phyloP scores from a whole-genome alignment of 164 flowering plant species.

The Protea cynaroides region DNA sequence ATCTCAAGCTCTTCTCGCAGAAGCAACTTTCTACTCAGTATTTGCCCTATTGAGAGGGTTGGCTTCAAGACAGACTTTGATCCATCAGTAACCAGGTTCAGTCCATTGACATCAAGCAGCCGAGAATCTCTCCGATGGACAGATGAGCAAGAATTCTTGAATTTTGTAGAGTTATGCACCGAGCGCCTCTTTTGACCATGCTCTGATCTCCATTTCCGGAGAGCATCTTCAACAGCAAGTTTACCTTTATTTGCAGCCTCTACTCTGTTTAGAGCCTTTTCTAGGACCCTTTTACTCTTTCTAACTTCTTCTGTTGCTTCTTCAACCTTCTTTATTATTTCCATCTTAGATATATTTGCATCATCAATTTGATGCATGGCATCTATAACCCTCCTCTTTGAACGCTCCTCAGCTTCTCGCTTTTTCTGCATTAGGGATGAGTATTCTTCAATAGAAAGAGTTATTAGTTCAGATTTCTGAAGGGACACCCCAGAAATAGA shows the following conservation, averaged over 20 bases:
- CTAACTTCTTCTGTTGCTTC: constrained; percentile 75
- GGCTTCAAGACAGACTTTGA: constrained; percentile 48
- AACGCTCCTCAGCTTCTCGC: constrained; percentile 56
- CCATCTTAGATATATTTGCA: constrained; percentile 54
- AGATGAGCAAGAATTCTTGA: constrained; percentile 57
- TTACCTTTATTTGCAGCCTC: constrained; percentile 75
- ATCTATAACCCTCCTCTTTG: constrained; percentile 40
- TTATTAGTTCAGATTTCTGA: constrained; percentile 35
- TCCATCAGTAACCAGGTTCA: constrained; percentile 35
- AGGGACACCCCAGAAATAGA: constrained; percentile 10
- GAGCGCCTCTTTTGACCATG: constrained; percentile 64
- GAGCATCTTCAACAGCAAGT: constrained; percentile 78
- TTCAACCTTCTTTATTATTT: constrained; percentile 58
- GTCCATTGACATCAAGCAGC: constrained; percentile 50
- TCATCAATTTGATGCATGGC: constrained; percentile 65
- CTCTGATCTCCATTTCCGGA: constrained; percentile 83
- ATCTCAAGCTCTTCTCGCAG: constrained; percentile 51
- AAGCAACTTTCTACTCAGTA: constrained; percentile 71
- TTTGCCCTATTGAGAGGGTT: constrained; percentile 87
- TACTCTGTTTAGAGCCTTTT: constrained; percentile 68
- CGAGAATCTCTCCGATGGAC: constrained; percentile 46
- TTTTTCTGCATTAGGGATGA: constrained; percentile 46
- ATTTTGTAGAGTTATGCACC: constrained; percentile 52
- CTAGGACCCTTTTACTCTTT: constrained; percentile 62
- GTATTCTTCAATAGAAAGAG: constrained; percentile 74